Evolutionary conservation across 495 filamentous ascomycete species (phyloP).

Genomic region (Aspergillus nidulans): DNA sequence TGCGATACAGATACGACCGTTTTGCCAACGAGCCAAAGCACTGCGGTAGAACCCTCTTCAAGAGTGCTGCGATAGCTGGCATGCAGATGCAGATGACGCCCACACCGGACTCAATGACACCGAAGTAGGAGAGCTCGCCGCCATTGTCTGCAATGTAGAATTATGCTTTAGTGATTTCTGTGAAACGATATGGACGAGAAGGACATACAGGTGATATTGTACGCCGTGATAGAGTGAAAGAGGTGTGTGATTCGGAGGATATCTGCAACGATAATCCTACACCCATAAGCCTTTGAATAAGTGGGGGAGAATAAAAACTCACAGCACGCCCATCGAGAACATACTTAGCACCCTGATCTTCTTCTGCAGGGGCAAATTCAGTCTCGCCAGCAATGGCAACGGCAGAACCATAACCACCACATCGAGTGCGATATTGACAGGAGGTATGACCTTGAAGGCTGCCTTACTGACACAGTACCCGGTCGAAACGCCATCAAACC

Average conservation of each 20-base stretch:
- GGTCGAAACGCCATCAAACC: not conserved
- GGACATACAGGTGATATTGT: constrained; percentile 6
- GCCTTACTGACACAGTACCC: not conserved
- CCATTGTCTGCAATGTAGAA: constrained; percentile 1
- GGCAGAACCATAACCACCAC: constrained; percentile 3
- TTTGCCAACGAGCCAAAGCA: not conserved
- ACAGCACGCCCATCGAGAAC: constrained; percentile 7
- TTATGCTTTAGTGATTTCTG: too few species aligned
- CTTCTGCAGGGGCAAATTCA: constrained; percentile 4
- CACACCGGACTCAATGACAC: constrained; percentile 2
- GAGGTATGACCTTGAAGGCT: not conserved
- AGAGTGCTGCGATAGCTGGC: not conserved
- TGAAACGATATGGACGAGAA: not conserved
- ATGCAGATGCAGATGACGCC: constrained; percentile 8
- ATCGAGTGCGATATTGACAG: constrained; percentile 2
- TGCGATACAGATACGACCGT: not conserved
- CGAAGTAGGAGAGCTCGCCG: constrained; percentile 6
- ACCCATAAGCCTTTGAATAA: not conserved
- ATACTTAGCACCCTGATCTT: not conserved
- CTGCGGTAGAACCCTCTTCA: not conserved
- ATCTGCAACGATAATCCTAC: not conserved
- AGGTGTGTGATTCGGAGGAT: not conserved
- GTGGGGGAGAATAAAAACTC: not conserved
- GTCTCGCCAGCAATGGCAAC: not conserved
- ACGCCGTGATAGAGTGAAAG: not conserved